phyloP scores from a whole-genome alignment of 139 green algal species.

The Chlorokybus atmophyticus region DNA sequence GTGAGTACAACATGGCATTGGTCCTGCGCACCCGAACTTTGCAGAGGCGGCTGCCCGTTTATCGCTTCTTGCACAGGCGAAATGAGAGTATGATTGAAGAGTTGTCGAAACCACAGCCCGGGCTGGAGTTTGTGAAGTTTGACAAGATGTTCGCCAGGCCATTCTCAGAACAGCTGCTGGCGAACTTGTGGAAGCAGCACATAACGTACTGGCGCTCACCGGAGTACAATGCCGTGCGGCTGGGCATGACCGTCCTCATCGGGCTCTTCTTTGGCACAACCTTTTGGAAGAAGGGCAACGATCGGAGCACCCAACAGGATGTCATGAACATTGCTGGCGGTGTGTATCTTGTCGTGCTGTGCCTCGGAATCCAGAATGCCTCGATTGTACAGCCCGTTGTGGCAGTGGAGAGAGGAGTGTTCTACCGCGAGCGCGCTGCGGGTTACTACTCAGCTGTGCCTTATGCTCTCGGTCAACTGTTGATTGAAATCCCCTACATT shows the following conservation, averaged over 20 bases:
- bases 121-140: too few relatives aligned
- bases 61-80: too few relatives aligned
- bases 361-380: slow-evolving; percentile 38
- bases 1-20: too few relatives aligned
- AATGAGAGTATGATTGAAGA: too few relatives aligned
- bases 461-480: slow-evolving; percentile 27
- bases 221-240: slow-evolving; percentile 14
- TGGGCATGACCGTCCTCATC: slow-evolving; percentile 11
- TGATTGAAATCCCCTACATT: slow-evolving; percentile 38
- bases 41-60: too few relatives aligned
- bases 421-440: slow-evolving; percentile 31
- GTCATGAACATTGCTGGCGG: too few relatives aligned
- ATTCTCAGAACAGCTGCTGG: background rate
- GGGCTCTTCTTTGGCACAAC: slow-evolving; percentile 13
- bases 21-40: too few relatives aligned
- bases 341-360: too few relatives aligned
- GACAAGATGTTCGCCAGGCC: background rate
- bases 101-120: too few relatives aligned
- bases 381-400: slow-evolving; percentile 31
- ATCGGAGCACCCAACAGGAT: too few relatives aligned
- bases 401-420: slow-evolving; percentile 26
- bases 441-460: slow-evolving; percentile 32
- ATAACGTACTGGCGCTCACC: slow-evolving; percentile 19
- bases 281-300: too few relatives aligned
- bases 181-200: slow-evolving; percentile 2